Conservation (phyloP, 1,284 basidiomycete genomes). For the Fomitopsis palustris region DNA sequence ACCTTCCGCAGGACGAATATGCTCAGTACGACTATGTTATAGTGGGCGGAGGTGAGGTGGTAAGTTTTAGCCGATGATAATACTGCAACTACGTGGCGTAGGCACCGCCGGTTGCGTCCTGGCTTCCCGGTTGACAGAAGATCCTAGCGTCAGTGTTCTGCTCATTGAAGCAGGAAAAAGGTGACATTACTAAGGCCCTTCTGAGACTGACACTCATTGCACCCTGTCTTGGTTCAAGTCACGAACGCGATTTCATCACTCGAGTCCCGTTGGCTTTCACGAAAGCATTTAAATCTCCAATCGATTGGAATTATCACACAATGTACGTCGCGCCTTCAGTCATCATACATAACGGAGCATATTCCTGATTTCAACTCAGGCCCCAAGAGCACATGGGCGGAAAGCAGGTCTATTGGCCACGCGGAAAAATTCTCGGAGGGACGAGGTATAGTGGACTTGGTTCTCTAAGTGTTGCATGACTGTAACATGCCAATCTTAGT, state of each 20-base stretch:
- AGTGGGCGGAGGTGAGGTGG: neutral
- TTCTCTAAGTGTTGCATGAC: too few relatives aligned
- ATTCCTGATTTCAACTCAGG: too few relatives aligned
- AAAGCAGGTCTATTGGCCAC: constrained; percentile 25
- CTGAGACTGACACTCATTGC: too few relatives aligned
- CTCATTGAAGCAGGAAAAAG: constrained; percentile 65
- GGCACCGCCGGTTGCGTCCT: constrained; percentile 69
- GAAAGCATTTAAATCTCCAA: constrained; percentile 15
- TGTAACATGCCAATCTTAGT: too few relatives aligned
- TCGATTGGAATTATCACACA: constrained; percentile 28
- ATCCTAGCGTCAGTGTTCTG: constrained; percentile 51
- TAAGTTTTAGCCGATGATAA: neutral
- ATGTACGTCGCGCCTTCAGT: too few relatives aligned
- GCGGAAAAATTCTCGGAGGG: constrained; percentile 36
- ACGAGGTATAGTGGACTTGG: too few relatives aligned
- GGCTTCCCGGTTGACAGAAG: constrained; percentile 61
- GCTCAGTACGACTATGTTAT: neutral
- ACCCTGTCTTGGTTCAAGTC: neutral
- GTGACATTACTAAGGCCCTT: too few relatives aligned
- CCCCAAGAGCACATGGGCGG: constrained; percentile 20
- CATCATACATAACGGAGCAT: too few relatives aligned
- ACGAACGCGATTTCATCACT: constrained; percentile 17
- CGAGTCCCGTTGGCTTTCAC: constrained; percentile 26
- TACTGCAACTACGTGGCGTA: constrained; percentile 26
- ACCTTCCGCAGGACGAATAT: too few relatives aligned